Evolutionary conservation across 768 basidiomycete genomes (phyloP), one percentile per base, ranked within the genome.

Genomic region (Macrolepiota dolichaula): DNA sequence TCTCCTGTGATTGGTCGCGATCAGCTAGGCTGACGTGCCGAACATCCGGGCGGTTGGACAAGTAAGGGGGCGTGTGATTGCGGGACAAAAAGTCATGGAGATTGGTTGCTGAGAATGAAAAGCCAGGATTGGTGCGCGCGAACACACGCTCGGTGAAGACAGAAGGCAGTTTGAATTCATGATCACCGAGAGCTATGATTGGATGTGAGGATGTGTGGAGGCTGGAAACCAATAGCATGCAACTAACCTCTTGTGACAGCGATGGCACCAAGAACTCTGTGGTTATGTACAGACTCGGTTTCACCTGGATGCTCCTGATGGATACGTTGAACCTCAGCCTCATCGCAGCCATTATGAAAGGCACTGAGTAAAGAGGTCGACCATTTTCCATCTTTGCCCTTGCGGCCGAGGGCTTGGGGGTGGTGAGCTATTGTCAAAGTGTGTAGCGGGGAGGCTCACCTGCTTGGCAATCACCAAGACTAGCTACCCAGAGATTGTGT

Each of bases 401-500:
- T 74, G 13, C 67, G 68, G 1, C 80, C 82, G 36, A 83, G 75
- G 15, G 79, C 83, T 83, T 55, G 25, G 12, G 17, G 22, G 53
- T 25, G 38, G 36, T 13, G 38, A 25, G 22, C 27, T n/a, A 24
- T 25, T 13, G 27, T 47, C 5, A 49, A 46, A 37, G n/a, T 27
- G n/a, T 22, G 17, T 5, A 58, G 22, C 44, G 36, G 50, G 49
- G 19, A 12, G 38, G 36, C 44, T 13, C 47, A 83, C 84, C 76
- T 60, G 81, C 83, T 64, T 76, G 76, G 63, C 83, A 83, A 67
- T 86, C 84, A 3, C 85, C 85, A 37, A 85, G 70, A 67, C 81
- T 84, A 2, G 80, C 83, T 12, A 84, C 80, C 82, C 84, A 85
- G 1, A 85, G 62, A 60, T 83, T 79, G 24, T 72, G 70, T 12